A percentile compares a stretch with the other conserved stretches of the same genome.
These are phyloP conservation scores for Leccinum glutinopallens DNA, from an alignment of 1,284 basidiomycete species.

Conservation along the genomic window DNA sequence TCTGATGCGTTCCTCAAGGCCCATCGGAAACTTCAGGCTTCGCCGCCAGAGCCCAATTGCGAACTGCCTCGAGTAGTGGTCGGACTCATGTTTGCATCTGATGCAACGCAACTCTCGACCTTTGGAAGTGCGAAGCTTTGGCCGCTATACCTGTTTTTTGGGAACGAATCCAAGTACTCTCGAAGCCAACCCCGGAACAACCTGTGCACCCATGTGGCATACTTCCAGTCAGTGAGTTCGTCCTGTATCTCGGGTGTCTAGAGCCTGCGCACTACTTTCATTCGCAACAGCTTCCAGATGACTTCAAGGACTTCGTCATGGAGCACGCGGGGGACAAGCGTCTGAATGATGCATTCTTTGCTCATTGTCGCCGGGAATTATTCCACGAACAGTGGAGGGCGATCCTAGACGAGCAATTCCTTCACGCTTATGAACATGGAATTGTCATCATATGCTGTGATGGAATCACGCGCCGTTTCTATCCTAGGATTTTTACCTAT, in stretches of 20 bases:
- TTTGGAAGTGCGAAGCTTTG: neutral
- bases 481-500: neutral
- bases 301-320: constrained; percentile 1
- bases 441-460: neutral
- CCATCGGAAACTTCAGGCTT: neutral
- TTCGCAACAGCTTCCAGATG: neutral
- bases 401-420: neutral
- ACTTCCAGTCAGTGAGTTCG: constrained; percentile 1
- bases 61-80: neutral
- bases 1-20: neutral
- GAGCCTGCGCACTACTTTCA: neutral
- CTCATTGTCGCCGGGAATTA: neutral
- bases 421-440: neutral
- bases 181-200: neutral
- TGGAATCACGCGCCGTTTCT: neutral
- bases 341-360: neutral
- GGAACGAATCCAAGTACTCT: no score
- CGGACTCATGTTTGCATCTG: neutral
- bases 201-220: neutral
- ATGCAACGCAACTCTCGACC: neutral
- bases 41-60: neutral
- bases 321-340: neutral
- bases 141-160: neutral
- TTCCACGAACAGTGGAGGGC: constrained; percentile 1
- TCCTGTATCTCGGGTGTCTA: neutral